phyloP scores from a whole-genome alignment of 2,329 filamentous ascomycete species.

The Sporothrix brasiliensis region DNA sequence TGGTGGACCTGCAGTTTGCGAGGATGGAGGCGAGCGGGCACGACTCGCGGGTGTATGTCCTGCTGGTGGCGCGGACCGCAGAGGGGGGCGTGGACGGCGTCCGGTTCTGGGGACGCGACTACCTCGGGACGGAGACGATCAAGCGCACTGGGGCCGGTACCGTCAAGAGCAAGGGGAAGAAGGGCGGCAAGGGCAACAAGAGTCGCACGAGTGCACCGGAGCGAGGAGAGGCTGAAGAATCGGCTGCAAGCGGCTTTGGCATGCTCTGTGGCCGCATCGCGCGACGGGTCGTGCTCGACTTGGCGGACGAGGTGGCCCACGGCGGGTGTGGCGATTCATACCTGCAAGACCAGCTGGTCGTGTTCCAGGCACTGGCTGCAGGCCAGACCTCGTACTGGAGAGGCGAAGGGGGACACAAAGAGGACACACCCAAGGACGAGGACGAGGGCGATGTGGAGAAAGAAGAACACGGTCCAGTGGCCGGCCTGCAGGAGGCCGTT shows the following conservation, averaged over 20 bases:
- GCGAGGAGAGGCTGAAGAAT: background rate
- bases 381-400: slow-evolving; percentile 54
- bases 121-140: slow-evolving; percentile 34
- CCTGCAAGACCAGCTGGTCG: slow-evolving; percentile 63
- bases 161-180: slow-evolving; percentile 30
- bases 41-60: slow-evolving; percentile 56
- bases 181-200: background rate
- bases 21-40: slow-evolving; percentile 56
- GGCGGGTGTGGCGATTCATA: slow-evolving; percentile 57
- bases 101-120: slow-evolving; percentile 53
- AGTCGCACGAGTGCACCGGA: background rate
- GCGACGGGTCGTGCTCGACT: slow-evolving; percentile 48
- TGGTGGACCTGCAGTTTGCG: slow-evolving; percentile 47
- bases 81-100: slow-evolving; percentile 26
- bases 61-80: slow-evolving; percentile 59
- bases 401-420: slow-evolving; percentile 31
- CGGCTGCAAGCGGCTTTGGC: background rate
- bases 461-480: background rate
- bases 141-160: background rate
- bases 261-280: slow-evolving; percentile 37
- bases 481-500: slow-evolving; percentile 32
- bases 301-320: slow-evolving; percentile 50
- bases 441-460: no score
- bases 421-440: no score
- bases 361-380: slow-evolving; percentile 61